These are phyloP conservation scores for Hymenochaete sp. DNA, from an alignment of 1,284 basidiomycete genomes.

Conservation along the genomic window DNA sequence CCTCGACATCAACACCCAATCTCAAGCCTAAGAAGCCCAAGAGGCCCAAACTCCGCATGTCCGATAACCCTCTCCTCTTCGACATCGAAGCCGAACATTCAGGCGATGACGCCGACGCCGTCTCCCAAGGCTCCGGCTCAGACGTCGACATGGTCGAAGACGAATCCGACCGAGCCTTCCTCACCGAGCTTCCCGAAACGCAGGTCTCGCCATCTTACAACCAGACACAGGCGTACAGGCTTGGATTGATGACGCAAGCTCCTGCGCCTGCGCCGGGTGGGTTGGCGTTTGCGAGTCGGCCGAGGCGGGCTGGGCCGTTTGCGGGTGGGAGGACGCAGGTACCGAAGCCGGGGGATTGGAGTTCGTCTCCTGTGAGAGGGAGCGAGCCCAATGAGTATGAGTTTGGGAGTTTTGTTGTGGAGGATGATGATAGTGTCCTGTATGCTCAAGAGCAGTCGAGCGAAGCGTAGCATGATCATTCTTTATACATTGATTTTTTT, in stretches of 20 bases:
- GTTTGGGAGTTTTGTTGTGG: slow-evolving; percentile 68
- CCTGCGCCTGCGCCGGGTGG: slow-evolving; percentile 40
- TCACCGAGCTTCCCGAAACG: slow-evolving; percentile 57
- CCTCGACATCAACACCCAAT: slow-evolving; percentile 10
- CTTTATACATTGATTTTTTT: not conserved
- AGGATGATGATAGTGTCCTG: slow-evolving; percentile 52
- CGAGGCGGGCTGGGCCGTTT: slow-evolving; percentile 36
- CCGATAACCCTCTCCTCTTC: slow-evolving; percentile 40
- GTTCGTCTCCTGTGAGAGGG: slow-evolving; percentile 42
- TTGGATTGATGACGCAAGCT: slow-evolving; percentile 62
- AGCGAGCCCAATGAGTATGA: slow-evolving; percentile 51
- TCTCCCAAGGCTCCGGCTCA: slow-evolving; percentile 47
- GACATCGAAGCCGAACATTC: slow-evolving; percentile 69
- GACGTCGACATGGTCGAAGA: slow-evolving; percentile 51
- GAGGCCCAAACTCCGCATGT: slow-evolving; percentile 29
- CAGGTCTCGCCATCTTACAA: slow-evolving; percentile 72
- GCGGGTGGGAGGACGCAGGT: slow-evolving; percentile 21
- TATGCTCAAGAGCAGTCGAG: slow-evolving; percentile 27
- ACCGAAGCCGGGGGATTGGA: slow-evolving; percentile 33
- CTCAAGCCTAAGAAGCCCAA: slow-evolving; percentile 27
- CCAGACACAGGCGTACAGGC: slow-evolving; percentile 57
- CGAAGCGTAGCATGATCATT: slow-evolving; percentile 18
- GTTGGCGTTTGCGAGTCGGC: slow-evolving; percentile 44
- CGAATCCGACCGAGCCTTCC: slow-evolving; percentile 62
- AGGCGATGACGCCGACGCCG: slow-evolving; percentile 40